Base-by-base conservation (phyloP, 192 early-diverging fungal genomes). In the Gamsiella multidivaricata region DNA sequence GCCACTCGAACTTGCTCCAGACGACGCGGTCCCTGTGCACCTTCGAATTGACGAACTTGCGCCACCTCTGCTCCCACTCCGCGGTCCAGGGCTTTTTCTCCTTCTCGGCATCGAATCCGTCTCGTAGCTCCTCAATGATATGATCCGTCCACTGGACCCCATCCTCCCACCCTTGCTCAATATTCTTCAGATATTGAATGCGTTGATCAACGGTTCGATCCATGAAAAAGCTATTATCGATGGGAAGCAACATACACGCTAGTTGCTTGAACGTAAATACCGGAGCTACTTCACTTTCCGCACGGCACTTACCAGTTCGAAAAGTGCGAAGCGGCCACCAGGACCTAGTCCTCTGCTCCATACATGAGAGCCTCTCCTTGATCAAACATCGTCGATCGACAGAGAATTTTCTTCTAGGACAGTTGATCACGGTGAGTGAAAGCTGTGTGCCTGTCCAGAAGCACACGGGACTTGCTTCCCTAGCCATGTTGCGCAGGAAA, bases 371-470 rank as follows among this genome's bases (percentile, higher is more conserved):
- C n/a, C n/a, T n/a, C n/a, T n/a, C n/a, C n/a, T n/a, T n/a, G n/a
- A n/a, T n/a, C n/a, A n/a, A n/a, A n/a, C n/a, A n/a, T n/a, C n/a
- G n/a, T n/a, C n/a, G n/a, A n/a, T n/a, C n/a, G 10, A 41, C 20
- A 9, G 60, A 36, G 60, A 62, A 50, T 15, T 51, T 62, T 32
- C 5, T 50, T 10, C 10, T 62, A n/a, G 60, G 60, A 33, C 32
- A 34, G 57, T 25, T 32, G 32, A 29, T 20, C 6, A 18, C 26
- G 31, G 31, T 50, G 60, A 62, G 22, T 31, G 60, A 62, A 28
- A 62, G 60, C n/a, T 17, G 32, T 11, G 36, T n/a, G n/a, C 60
- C 60, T 31, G 46, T 62, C 60, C 46, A 62, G 32, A 62, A 62
- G 28, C 60, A 62, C 46, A n/a, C 23, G 60, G 43, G 60, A 36